phyloP scores from a whole-genome alignment of 805 yeast species.

The Dipodascus albidus region DNA sequence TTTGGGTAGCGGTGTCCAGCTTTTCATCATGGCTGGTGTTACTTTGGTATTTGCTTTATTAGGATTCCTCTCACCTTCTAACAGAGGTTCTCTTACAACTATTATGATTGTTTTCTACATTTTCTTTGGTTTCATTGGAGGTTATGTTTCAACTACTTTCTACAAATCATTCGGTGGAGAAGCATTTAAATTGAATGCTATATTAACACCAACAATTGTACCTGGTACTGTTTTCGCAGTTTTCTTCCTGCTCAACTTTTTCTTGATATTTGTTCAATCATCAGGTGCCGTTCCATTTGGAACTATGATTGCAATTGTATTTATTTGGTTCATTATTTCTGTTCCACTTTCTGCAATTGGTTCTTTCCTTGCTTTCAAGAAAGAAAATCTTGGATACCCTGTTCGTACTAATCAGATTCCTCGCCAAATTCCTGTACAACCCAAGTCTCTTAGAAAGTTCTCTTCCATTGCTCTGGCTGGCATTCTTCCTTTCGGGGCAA shows the following conservation, averaged over 20 bases:
- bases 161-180: slow-evolving; percentile 90
- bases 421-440: slow-evolving; percentile 89
- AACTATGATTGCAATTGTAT: slow-evolving; percentile 68
- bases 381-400: slow-evolving; percentile 49
- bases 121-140: slow-evolving; percentile 68
- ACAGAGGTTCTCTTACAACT: slow-evolving; percentile 87
- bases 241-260: slow-evolving; percentile 67
- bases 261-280: slow-evolving; percentile 63
- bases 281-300: slow-evolving; percentile 95
- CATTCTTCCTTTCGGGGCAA: slow-evolving; percentile 87
- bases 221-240: slow-evolving; percentile 65
- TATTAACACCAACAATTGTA: slow-evolving; percentile 70
- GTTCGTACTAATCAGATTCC: slow-evolving; percentile 92
- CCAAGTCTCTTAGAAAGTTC: slow-evolving; percentile 61
- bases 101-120: slow-evolving; percentile 80
- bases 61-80: slow-evolving; percentile 87
- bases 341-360: slow-evolving; percentile 78
- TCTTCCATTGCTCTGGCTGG: slow-evolving; percentile 72
- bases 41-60: slow-evolving; percentile 75
- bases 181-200: slow-evolving; percentile 77
- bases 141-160: slow-evolving; percentile 74
- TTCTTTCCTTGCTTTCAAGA: slow-evolving; percentile 66
- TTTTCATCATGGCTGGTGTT: slow-evolving; percentile 61
- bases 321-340: slow-evolving; percentile 77
- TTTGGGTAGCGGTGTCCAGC: slow-evolving; percentile 81